phyloP scores from a whole-genome alignment of 169 alveolate genomes.

The Plasmodium ovale region DNA sequence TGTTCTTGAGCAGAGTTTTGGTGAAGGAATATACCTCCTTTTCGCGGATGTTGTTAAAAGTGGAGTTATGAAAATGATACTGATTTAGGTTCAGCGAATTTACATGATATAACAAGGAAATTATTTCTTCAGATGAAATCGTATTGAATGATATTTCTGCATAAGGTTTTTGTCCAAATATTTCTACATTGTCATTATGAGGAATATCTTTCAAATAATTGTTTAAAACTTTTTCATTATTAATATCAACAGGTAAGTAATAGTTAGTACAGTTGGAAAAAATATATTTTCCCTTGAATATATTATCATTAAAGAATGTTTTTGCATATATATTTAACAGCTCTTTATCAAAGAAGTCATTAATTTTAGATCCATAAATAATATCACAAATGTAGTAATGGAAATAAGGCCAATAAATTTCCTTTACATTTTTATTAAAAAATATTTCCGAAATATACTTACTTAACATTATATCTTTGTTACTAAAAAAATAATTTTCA shows the following conservation, averaged over 20 bases:
- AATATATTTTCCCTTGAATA: slow-evolving; percentile 75
- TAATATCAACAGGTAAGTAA: slow-evolving; percentile 58
- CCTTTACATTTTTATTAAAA: slow-evolving; percentile 62
- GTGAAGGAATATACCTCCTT: slow-evolving; percentile 53
- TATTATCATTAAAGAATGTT: slow-evolving; percentile 65
- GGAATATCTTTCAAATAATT: slow-evolving; percentile 76
- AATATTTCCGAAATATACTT: slow-evolving; percentile 60
- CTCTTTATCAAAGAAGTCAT: slow-evolving; percentile 52
- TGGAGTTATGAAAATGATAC: slow-evolving; percentile 30
- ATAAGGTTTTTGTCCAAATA: slow-evolving; percentile 71
- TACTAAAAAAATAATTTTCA: slow-evolving; percentile 92
- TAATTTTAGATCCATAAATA: slow-evolving; percentile 73
- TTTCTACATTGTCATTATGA: slow-evolving; percentile 61
- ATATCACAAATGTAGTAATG: slow-evolving; percentile 72
- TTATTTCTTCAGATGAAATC: slow-evolving; percentile 60
- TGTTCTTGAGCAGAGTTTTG: slow-evolving; percentile 28
- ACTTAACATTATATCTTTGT: slow-evolving; percentile 85
- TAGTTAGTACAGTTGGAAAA: slow-evolving; percentile 55
- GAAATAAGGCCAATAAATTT: slow-evolving; percentile 75
- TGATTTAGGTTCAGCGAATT: slow-evolving; percentile 52
- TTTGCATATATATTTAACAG: slow-evolving; percentile 74
- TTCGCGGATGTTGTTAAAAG: slow-evolving; percentile 36
- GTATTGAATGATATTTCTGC: slow-evolving; percentile 59
- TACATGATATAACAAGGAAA: slow-evolving; percentile 29
- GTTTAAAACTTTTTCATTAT: slow-evolving; percentile 37